phyloP scores from a whole-genome alignment of 345 rosid species.

The Kandelia obovata region DNA sequence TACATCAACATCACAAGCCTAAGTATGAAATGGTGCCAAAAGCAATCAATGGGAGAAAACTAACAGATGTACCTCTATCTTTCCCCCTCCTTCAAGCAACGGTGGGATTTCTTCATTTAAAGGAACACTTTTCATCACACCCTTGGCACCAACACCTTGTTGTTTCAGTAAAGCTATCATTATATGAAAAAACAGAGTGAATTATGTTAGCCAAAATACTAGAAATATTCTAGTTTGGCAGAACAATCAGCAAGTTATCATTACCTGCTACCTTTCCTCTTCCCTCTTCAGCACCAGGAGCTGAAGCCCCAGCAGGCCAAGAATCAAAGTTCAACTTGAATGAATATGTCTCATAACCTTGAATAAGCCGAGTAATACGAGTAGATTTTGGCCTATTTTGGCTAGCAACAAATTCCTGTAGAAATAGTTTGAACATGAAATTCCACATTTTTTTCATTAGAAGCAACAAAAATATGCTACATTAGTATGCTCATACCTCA shows the following conservation, averaged over 20 bases:
- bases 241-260: conserved; percentile 13
- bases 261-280: conserved; percentile 99
- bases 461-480: conserved; percentile 6
- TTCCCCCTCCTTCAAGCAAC: conserved; percentile 93
- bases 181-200: conserved; percentile 25
- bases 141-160: conserved; percentile 91
- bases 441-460: conserved; percentile 9
- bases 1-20: neutral
- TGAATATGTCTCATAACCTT: conserved; percentile 88
- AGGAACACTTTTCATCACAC: conserved; percentile 59
- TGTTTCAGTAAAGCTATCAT: conserved; percentile 85
- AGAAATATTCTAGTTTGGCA: conserved; percentile 9
- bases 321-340: conserved; percentile 92
- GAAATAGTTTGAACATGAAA: conserved; percentile 26
- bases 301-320: conserved; percentile 85
- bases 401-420: conserved; percentile 72
- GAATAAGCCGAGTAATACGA: conserved; percentile 70
- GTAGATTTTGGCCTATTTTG: conserved; percentile 87
- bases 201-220: conserved; percentile 8
- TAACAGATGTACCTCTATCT: conserved; percentile 71
- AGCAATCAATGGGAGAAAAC: conserved; percentile 14
- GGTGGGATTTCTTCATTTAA: conserved; percentile 91
- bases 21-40: conserved; percentile 2
- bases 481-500: conserved; percentile 52
- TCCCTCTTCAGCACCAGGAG: conserved; percentile 87